Percentiles rank a stretch among this genome's conserved stretches.
Evolutionary conservation across 352 stramenopile genomes (phyloP).

Genomic region (Pythium dissimile): DNA sequence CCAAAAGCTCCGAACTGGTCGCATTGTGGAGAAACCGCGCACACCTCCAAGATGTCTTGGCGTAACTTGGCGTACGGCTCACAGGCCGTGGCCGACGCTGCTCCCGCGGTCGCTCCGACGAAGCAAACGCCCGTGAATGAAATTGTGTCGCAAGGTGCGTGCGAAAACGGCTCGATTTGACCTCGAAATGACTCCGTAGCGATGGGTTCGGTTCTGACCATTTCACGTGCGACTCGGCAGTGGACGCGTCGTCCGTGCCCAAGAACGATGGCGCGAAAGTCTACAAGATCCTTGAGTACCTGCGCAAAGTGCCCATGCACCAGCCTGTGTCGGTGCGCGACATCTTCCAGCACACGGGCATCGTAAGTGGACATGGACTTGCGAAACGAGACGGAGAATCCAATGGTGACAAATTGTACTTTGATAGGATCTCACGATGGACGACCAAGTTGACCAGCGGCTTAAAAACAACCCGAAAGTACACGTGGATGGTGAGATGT

Average conservation of each 20-base stretch:
- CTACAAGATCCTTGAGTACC: slow-evolving; percentile 86
- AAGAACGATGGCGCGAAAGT: slow-evolving; percentile 86
- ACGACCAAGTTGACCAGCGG: slow-evolving; percentile 80
- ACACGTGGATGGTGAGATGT: slow-evolving; percentile 64
- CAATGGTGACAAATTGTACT: not conserved
- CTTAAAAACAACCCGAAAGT: slow-evolving; percentile 88
- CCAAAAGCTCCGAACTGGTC: slow-evolving; percentile 1
- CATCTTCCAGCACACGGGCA: slow-evolving; percentile 81
- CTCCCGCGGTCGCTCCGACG: slow-evolving; percentile 53
- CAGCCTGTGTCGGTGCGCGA: slow-evolving; percentile 60
- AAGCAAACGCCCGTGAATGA: slow-evolving; percentile 47
- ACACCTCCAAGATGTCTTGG: slow-evolving; percentile 47
- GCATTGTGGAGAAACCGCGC: not conserved
- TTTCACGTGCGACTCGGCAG: slow-evolving; percentile 30
- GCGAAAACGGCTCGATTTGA: not conserved
- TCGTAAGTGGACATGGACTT: slow-evolving; percentile 39
- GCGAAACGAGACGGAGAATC: not conserved
- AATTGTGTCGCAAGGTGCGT: slow-evolving; percentile 56
- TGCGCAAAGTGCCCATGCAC: slow-evolving; percentile 81
- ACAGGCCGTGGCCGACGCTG: slow-evolving; percentile 63
- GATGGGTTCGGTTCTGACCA: not conserved
- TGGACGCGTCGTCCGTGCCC: slow-evolving; percentile 72
- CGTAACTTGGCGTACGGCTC: slow-evolving; percentile 81
- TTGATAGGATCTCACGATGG: slow-evolving; percentile 62
- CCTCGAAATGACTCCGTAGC: not conserved